Percentiles rank a stretch among this genome's conserved stretches.
Conservation (phyloP, 495 filamentous ascomycete genomes). For the Tuber aestivum region DNA sequence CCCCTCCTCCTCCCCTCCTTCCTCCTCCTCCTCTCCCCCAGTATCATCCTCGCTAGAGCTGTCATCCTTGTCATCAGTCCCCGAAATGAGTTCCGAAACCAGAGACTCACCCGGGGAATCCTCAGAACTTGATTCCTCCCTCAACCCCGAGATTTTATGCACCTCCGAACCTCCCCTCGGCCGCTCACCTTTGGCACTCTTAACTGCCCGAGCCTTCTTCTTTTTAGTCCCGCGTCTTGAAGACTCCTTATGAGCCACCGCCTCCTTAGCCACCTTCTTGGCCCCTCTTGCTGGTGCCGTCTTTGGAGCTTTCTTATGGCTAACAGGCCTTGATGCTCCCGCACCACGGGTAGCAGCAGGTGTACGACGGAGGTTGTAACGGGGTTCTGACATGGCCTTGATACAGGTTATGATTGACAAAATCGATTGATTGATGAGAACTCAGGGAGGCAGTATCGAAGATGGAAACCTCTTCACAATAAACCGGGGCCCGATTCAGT, state of each 20-base stretch:
- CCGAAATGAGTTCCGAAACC: neutral
- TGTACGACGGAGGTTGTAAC: slow-evolving; percentile 1
- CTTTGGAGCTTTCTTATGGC: neutral
- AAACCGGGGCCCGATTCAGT: neutral
- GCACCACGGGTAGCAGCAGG: neutral
- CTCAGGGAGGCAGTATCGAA: neutral
- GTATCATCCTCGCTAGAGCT: no score
- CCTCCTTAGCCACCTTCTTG: neutral
- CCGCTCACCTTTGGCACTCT: neutral
- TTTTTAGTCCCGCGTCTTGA: neutral
- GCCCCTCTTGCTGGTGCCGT: neutral
- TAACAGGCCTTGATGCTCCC: neutral
- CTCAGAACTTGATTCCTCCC: neutral
- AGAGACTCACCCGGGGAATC: neutral
- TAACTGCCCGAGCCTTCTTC: neutral
- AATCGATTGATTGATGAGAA: neutral
- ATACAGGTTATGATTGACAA: neutral
- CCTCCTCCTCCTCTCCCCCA: neutral
- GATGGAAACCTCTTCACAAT: neutral
- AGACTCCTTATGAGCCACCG: neutral
- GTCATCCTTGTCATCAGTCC: no score
- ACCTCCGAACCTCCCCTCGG: neutral
- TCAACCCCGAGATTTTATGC: neutral
- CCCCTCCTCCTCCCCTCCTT: neutral
- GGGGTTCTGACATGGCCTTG: neutral